Conservation (phyloP, 169 alveolate species). For the Plasmodium inui region DNA sequence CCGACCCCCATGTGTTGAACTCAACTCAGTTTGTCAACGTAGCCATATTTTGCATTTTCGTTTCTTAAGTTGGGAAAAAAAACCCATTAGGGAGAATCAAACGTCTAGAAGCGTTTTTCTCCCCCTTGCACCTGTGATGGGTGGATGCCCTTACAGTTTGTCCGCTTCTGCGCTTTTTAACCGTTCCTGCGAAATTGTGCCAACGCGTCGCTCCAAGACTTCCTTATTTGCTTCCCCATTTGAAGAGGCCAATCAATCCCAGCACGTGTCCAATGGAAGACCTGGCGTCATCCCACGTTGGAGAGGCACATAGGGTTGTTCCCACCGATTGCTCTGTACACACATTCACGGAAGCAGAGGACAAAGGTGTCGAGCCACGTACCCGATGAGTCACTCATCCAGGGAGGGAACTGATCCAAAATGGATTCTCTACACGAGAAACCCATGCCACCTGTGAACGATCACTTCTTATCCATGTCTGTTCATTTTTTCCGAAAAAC, state of each 20-base stretch:
- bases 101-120: not conserved
- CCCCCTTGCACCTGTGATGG: not conserved
- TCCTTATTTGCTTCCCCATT: not conserved
- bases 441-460: not conserved
- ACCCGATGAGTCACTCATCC: not conserved
- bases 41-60: not conserved
- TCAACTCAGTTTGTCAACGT: not conserved
- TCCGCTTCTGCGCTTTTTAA: not conserved
- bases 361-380: not conserved
- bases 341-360: not conserved
- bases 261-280: not conserved
- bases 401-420: not conserved
- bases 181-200: not conserved
- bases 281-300: not conserved
- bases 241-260: not conserved
- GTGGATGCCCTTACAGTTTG: not conserved
- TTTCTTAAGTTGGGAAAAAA: not conserved
- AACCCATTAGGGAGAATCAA: not conserved
- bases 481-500: not conserved
- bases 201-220: not conserved
- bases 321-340: not conserved
- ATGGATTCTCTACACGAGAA: not conserved
- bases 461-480: not conserved
- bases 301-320: not conserved
- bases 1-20: not conserved